phyloP scores from a whole-genome alignment of 2,329 filamentous ascomycete genomes.

The Diplocarpon mali region DNA sequence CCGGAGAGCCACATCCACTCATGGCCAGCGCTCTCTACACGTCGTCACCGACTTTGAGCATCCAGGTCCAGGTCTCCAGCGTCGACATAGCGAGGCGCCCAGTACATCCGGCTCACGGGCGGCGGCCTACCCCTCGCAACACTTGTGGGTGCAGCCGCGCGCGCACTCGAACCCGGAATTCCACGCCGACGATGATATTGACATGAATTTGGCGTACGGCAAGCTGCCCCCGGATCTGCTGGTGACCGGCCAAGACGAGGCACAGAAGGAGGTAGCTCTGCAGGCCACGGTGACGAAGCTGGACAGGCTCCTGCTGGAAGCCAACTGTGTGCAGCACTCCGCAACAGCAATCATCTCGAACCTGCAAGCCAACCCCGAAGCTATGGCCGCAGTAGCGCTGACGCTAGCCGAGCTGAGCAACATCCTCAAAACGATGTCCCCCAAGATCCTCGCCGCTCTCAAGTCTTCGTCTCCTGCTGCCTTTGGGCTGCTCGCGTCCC shows the following conservation, averaged over 20 bases:
- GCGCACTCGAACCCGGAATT: slow-evolving; percentile 22
- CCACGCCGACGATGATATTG: slow-evolving; percentile 43
- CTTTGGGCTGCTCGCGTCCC: slow-evolving; percentile 75
- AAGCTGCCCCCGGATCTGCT: slow-evolving; percentile 59
- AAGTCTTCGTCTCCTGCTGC: slow-evolving; percentile 77
- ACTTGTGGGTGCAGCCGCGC: slow-evolving; percentile 7
- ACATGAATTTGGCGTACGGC: slow-evolving; percentile 89
- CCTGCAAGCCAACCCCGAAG: slow-evolving; percentile 73
- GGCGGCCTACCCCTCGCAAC: slow-evolving; percentile 12
- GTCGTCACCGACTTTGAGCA: slow-evolving; percentile 13
- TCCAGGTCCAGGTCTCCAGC: slow-evolving; percentile 12
- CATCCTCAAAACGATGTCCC: slow-evolving; percentile 72
- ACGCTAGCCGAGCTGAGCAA: slow-evolving; percentile 85
- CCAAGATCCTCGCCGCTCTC: slow-evolving; percentile 61
- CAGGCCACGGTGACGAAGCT: slow-evolving; percentile 62
- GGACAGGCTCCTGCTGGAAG: slow-evolving; percentile 71
- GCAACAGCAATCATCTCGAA: slow-evolving; percentile 74
- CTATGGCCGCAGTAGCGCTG: slow-evolving; percentile 85
- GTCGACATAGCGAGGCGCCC: slow-evolving; percentile 21
- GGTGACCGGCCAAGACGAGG: slow-evolving; percentile 1
- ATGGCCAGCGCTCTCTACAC: slow-evolving; percentile 7
- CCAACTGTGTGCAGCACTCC: slow-evolving; percentile 77
- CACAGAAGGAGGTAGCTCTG: slow-evolving; percentile 42
- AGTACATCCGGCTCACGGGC: slow-evolving; percentile 8
- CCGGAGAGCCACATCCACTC: slow-evolving; percentile 2